Conservation (phyloP, 1,284 basidiomycete genomes). For the Peniophora sp. region DNA sequence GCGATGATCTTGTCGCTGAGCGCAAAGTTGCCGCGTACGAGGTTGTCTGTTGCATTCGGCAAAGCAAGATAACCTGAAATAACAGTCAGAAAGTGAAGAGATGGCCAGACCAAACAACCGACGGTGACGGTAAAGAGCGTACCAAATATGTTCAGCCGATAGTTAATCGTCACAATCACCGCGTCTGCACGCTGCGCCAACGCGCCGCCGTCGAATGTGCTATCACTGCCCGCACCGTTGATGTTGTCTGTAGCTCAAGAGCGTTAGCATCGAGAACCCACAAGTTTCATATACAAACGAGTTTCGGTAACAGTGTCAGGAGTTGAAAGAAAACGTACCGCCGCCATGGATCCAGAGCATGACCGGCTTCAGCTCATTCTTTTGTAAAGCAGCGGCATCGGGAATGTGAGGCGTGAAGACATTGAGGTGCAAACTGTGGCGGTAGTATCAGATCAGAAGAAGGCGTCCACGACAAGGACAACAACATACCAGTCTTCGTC, state of each 20-base stretch:
- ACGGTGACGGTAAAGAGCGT: too few relatives aligned
- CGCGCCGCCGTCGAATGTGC: slow-evolving; percentile 33
- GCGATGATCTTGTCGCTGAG: slow-evolving; percentile 31
- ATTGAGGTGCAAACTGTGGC: slow-evolving; percentile 37
- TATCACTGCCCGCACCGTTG: slow-evolving; percentile 6
- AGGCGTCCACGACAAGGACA: slow-evolving; percentile 4
- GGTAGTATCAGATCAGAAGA: slow-evolving; percentile 19
- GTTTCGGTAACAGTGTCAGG: too few relatives aligned
- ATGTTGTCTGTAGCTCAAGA: neutral
- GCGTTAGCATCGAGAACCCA: neutral
- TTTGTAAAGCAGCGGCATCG: slow-evolving; percentile 8
- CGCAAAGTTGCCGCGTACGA: slow-evolving; percentile 27
- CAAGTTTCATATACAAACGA: neutral
- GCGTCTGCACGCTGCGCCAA: slow-evolving; percentile 36
- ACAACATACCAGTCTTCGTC: neutral
- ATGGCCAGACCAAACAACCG: too few relatives aligned
- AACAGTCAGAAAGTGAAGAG: neutral
- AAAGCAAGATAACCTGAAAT: slow-evolving; percentile 28
- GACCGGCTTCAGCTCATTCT: slow-evolving; percentile 27
- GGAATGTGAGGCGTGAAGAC: slow-evolving; percentile 33
- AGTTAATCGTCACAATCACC: slow-evolving; percentile 40
- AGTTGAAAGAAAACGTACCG: too few relatives aligned
- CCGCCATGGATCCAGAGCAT: slow-evolving; percentile 40
- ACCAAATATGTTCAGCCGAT: slow-evolving; percentile 30
- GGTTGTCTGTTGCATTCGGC: slow-evolving; percentile 25